phyloP scores from a whole-genome alignment of 2,329 filamentous ascomycete genomes.

The Westerdykella aurantiaca region DNA sequence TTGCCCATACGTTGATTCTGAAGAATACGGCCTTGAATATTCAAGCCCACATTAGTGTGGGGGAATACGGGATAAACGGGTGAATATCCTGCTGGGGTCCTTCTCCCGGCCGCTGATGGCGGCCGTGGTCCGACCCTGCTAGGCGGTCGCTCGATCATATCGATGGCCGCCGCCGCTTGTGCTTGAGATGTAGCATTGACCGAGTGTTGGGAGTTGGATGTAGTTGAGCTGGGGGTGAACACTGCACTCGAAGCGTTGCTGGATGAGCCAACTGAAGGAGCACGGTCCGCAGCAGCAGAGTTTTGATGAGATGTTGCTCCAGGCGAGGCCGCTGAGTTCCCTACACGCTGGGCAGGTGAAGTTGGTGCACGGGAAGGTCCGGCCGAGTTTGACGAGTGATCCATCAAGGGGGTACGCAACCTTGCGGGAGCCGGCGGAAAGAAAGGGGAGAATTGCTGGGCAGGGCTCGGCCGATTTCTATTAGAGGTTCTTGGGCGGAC shows the following conservation, averaged over 20 bases:
- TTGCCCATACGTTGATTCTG: conserved; percentile 29
- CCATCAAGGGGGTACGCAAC: conserved; percentile 31
- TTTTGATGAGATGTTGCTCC: conserved; percentile 10
- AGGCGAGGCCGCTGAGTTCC: conserved; percentile 18
- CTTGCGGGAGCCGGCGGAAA: conserved; percentile 25
- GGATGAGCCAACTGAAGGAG: conserved; percentile 23
- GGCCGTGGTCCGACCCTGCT: conserved; percentile 34
- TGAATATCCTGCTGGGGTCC: conserved; percentile 29
- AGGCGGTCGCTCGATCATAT: conserved; percentile 35
- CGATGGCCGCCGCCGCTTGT: conserved; percentile 22
- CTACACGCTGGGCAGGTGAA: conserved; percentile 28
- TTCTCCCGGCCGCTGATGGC: conserved; percentile 31
- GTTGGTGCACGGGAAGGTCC: conserved; percentile 19
- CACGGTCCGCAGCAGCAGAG: conserved; percentile 17
- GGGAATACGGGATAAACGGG: conserved; percentile 26
- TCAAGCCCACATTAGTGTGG: conserved; percentile 28
- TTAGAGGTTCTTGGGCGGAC: conserved; percentile 37
- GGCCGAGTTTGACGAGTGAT: conserved; percentile 18
- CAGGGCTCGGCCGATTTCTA: conserved; percentile 34
- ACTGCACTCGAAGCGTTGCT: conserved; percentile 24
- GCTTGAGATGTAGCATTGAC: conserved; percentile 25
- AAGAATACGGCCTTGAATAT: conserved; percentile 30
- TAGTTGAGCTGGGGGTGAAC: conserved; percentile 24
- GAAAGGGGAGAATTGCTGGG: conserved; percentile 33
- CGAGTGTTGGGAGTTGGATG: conserved; percentile 22